Conservation (phyloP, 2,329 filamentous ascomycete genomes). For the Colletotrichum shisoi region DNA sequence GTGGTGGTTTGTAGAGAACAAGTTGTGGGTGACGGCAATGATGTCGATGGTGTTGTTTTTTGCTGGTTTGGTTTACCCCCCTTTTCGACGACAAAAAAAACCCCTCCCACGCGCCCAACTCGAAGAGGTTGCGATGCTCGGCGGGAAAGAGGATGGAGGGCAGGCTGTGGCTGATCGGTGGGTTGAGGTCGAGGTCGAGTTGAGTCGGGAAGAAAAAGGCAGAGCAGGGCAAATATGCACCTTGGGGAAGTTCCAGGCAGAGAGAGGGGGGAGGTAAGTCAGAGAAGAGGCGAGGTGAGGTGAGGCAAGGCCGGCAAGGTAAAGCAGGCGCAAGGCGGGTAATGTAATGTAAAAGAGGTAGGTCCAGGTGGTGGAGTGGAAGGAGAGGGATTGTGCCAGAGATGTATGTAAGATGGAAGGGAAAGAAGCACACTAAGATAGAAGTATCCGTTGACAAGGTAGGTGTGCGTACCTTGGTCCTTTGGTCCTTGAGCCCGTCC, state of each 20-base stretch:
- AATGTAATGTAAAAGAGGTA: slow-evolving; percentile 36
- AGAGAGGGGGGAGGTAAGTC: slow-evolving; percentile 18
- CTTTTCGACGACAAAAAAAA: neutral
- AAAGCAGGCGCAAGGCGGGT: slow-evolving; percentile 32
- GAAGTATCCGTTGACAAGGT: slow-evolving; percentile 23
- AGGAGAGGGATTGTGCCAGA: slow-evolving; percentile 35
- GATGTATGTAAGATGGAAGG: slow-evolving; percentile 35
- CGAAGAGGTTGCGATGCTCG: slow-evolving; percentile 14
- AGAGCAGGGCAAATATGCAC: slow-evolving; percentile 1
- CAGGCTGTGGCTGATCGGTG: slow-evolving; percentile 16
- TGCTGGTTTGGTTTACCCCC: neutral
- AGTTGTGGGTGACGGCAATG: neutral
- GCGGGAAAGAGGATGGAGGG: slow-evolving; percentile 1
- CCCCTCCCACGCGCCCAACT: neutral
- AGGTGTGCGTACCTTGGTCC: slow-evolving; percentile 8
- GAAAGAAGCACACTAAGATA: slow-evolving; percentile 28
- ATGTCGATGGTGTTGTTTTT: slow-evolving; percentile 7
- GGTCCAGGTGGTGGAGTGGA: slow-evolving; percentile 27
- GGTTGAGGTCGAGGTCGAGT: slow-evolving; percentile 1
- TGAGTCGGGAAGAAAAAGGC: slow-evolving; percentile 5
- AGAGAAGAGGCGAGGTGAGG: slow-evolving; percentile 12
- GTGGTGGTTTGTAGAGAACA: neutral
- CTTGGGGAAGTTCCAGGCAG: slow-evolving; percentile 3
- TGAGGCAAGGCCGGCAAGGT: slow-evolving; percentile 18
- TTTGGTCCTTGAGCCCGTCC: slow-evolving; percentile 11